These are phyloP conservation scores for Cytospora leucostoma DNA, from an alignment of 2,329 filamentous ascomycete species.

Conservation along the genomic window DNA sequence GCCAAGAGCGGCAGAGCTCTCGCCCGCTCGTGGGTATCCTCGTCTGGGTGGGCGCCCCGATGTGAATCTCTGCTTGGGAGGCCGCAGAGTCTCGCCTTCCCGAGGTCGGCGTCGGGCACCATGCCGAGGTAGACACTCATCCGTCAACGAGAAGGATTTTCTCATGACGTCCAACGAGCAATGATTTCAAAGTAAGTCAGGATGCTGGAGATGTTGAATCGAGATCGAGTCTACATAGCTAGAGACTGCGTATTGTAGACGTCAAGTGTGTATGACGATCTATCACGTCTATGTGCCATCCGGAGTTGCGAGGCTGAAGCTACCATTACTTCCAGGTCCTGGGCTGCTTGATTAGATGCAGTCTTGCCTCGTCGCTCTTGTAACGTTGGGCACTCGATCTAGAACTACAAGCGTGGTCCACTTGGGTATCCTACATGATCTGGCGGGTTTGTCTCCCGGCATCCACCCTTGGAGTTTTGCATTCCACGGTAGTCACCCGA, in stretches of 20 bases:
- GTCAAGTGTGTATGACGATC: neutral
- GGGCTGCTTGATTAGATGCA: neutral
- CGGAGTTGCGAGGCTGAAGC: too few species aligned
- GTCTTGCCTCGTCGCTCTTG: too few species aligned
- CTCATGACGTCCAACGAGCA: neutral
- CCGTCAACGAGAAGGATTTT: neutral
- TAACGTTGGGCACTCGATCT: too few species aligned
- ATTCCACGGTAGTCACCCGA: too few species aligned
- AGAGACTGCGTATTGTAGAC: neutral
- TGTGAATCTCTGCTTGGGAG: neutral
- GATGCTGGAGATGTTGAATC: neutral
- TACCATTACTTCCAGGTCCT: too few species aligned
- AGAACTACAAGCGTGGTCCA: too few species aligned
- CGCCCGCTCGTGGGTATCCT: too few species aligned
- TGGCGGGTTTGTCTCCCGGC: too few species aligned
- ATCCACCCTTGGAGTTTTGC: too few species aligned
- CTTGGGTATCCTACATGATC: too few species aligned
- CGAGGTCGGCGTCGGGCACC: neutral
- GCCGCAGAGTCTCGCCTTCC: neutral
- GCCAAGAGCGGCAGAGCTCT: neutral
- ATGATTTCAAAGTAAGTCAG: neutral
- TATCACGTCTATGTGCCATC: neutral
- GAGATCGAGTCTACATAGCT: neutral
- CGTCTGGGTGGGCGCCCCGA: neutral
- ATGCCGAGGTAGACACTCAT: neutral